These are phyloP conservation scores for Erythrophleum ivorense DNA, from an alignment of 331 rosid species.

Conservation along the genomic window DNA sequence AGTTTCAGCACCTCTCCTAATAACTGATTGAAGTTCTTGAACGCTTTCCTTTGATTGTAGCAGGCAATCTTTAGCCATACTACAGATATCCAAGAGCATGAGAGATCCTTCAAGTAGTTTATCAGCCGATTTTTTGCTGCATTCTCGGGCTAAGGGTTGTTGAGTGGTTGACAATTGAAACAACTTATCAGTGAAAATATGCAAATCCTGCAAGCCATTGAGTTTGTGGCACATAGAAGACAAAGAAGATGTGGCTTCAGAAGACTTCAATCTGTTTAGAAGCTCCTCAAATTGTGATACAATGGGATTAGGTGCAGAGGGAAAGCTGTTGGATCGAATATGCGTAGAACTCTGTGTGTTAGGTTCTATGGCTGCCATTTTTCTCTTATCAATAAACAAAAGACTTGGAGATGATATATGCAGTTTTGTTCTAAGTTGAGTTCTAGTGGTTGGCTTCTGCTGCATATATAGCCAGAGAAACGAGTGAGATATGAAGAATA, in stretches of 20 bases:
- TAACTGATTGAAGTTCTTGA: conserved; percentile 28
- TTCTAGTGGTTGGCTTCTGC: conserved; percentile 24
- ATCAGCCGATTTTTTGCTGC: conserved; percentile 32
- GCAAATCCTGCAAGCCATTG: conserved; percentile 46
- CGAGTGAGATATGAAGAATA: conserved; percentile 36
- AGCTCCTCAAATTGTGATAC: conserved; percentile 42
- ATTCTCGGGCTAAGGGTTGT: conserved; percentile 37
- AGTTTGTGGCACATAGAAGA: conserved; percentile 36
- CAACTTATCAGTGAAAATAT: conserved; percentile 38
- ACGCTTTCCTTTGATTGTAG: conserved; percentile 46
- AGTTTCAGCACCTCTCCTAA: conserved; percentile 34
- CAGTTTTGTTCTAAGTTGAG: conserved; percentile 22
- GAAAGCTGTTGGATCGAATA: conserved; percentile 53
- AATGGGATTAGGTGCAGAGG: conserved; percentile 45
- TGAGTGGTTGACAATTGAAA: conserved; percentile 45
- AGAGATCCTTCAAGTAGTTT: conserved; percentile 38
- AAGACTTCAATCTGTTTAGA: conserved; percentile 42
- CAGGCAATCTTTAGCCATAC: conserved; percentile 39
- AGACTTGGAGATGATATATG: conserved; percentile 29
- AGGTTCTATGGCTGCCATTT: conserved; percentile 42
- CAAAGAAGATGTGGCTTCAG: conserved; percentile 42
- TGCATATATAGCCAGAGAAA: conserved; percentile 39
- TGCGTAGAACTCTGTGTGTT: conserved; percentile 44
- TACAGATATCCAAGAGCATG: conserved; percentile 48
- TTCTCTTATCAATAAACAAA: conserved; percentile 15